Percentiles rank a stretch among this genome's conserved stretches.
Conservation (phyloP, 1,139 yeast species). For the Geotrichum restrictum region DNA sequence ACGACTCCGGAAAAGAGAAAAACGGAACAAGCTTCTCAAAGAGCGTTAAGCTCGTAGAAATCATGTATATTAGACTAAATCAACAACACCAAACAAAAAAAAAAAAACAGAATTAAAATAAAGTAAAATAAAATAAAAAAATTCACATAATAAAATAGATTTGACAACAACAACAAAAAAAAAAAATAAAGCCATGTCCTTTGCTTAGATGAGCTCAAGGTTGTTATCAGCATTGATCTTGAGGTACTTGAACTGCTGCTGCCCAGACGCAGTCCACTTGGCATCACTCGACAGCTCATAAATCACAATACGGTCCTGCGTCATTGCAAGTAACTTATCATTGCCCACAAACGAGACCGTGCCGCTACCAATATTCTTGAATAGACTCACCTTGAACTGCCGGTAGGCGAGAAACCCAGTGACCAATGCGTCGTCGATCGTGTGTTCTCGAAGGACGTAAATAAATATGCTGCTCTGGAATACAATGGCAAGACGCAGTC, state of each 20-base stretch:
- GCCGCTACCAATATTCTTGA: conserved; percentile 2
- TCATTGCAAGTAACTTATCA: conserved; percentile 13
- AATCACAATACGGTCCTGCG: conserved; percentile 8
- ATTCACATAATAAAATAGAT: background rate
- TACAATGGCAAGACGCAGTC: conserved; percentile 19
- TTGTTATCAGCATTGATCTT: conserved; percentile 11
- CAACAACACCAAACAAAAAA: background rate
- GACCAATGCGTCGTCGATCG: conserved; percentile 14
- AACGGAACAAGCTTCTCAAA: conserved; percentile 43
- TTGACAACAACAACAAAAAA: too few species aligned
- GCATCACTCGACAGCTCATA: conserved; percentile 10
- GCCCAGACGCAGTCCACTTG: conserved; percentile 5
- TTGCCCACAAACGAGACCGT: conserved; percentile 12
- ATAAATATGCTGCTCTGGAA: conserved; percentile 9
- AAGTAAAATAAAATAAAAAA: too few species aligned
- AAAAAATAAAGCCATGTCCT: background rate
- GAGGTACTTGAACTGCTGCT: conserved; percentile 8
- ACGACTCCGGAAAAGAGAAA: conserved; percentile 40
- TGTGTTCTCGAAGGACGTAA: conserved; percentile 16
- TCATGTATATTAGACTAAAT: background rate
- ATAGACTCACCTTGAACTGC: conserved; percentile 5
- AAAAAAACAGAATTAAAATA: background rate
- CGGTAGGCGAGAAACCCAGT: conserved; percentile 15
- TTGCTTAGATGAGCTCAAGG: conserved; percentile 4
- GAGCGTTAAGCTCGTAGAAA: conserved; percentile 38